Evolutionary conservation across 768 basidiomycete species (phyloP).

Genomic region (Phanerochaete sordida): DNA sequence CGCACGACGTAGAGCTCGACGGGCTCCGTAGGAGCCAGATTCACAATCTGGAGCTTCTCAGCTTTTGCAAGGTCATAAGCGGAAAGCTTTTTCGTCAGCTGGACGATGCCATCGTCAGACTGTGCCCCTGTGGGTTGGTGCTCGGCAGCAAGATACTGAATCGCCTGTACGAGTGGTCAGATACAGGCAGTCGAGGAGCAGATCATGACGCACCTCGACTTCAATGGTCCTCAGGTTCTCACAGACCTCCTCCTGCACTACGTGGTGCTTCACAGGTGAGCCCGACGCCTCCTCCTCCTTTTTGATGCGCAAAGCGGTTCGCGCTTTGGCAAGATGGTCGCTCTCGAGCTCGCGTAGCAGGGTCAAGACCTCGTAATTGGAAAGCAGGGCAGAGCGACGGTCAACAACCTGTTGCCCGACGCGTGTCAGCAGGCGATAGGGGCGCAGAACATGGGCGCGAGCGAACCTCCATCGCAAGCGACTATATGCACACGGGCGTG

Average conservation of each 20-base stretch:
- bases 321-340: slow-evolving; percentile 67
- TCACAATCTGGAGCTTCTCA: slow-evolving; percentile 91
- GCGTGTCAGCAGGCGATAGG: background rate
- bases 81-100: slow-evolving; percentile 64
- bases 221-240: slow-evolving; percentile 85
- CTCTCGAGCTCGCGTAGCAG: slow-evolving; percentile 74
- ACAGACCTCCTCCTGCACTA: slow-evolving; percentile 52
- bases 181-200: background rate
- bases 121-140: slow-evolving; percentile 69
- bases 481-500: background rate
- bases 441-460: background rate
- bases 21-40: slow-evolving; percentile 74
- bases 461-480: slow-evolving; percentile 24
- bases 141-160: slow-evolving; percentile 76
- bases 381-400: slow-evolving; percentile 73
- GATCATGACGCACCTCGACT: slow-evolving; percentile 56
- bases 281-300: slow-evolving; percentile 60
- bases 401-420: slow-evolving; percentile 54
- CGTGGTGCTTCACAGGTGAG: slow-evolving; percentile 22
- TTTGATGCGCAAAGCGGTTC: slow-evolving; percentile 68
- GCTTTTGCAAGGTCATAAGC: slow-evolving; percentile 79
- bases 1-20: slow-evolving; percentile 90
- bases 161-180: slow-evolving; percentile 51
- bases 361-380: slow-evolving; percentile 82
- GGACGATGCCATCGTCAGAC: slow-evolving; percentile 57